These are phyloP conservation scores for Metschnikowia corniflorae DNA, from an alignment of 805 yeast species.

Conservation along the genomic window DNA sequence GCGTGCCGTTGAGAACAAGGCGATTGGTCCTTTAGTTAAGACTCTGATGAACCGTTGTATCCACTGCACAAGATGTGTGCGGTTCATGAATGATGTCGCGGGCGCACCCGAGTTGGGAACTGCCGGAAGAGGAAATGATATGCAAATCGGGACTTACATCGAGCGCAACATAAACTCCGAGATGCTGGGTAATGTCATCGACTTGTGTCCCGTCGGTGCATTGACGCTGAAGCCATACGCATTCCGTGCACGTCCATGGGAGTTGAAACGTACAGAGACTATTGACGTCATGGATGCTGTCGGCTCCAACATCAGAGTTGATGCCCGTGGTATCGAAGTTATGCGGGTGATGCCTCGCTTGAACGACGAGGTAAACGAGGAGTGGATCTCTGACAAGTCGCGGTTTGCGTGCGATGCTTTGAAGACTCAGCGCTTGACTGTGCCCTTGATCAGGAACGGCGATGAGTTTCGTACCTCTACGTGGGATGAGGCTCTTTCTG, in stretches of 20 bases:
- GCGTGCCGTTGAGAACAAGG: slow-evolving; percentile 87
- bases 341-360: slow-evolving; percentile 83
- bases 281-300: slow-evolving; percentile 80
- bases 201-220: slow-evolving; percentile 90
- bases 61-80: slow-evolving; percentile 88
- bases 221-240: slow-evolving; percentile 87
- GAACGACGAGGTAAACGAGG: slow-evolving; percentile 84
- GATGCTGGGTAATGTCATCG: slow-evolving; percentile 82
- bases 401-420: slow-evolving; percentile 84
- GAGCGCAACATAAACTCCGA: slow-evolving; percentile 82
- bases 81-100: slow-evolving; percentile 86
- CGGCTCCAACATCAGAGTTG: slow-evolving; percentile 81
- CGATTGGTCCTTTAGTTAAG: slow-evolving; percentile 84
- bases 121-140: slow-evolving; percentile 85
- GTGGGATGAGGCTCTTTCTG: slow-evolving; percentile 81
- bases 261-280: slow-evolving; percentile 81
- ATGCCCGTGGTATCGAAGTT: slow-evolving; percentile 81
- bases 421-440: slow-evolving; percentile 79
- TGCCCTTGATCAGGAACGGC: slow-evolving; percentile 71
- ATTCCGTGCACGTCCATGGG: slow-evolving; percentile 93
- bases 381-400: slow-evolving; percentile 87
- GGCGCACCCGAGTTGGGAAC: slow-evolving; percentile 92
- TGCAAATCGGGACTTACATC: slow-evolving; percentile 87
- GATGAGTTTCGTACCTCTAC: slow-evolving; percentile 68
- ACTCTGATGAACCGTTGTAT: slow-evolving; percentile 91